Evolutionary conservation across 2,329 filamentous ascomycete genomes (phyloP).

Genomic region (Ophiostoma montium): DNA sequence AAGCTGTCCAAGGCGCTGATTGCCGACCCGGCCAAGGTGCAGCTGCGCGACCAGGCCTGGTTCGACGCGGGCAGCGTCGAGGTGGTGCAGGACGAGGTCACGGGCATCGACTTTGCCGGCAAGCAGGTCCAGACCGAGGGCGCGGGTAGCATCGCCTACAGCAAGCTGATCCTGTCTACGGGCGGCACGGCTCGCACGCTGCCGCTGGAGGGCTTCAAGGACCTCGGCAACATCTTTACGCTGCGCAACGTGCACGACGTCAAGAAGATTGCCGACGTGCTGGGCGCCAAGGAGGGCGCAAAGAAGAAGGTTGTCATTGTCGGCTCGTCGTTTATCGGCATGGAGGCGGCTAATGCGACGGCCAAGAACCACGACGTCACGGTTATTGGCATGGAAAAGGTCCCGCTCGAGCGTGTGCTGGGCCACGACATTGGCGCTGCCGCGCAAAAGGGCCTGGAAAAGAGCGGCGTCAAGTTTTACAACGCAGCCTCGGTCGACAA

Average conservation of each 20-base stretch:
- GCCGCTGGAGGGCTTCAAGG: constrained; percentile 74
- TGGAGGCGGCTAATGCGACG: constrained; percentile 86
- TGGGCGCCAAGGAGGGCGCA: constrained; percentile 49
- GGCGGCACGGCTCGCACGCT: constrained; percentile 66
- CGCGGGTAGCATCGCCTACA: constrained; percentile 59
- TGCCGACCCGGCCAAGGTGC: constrained; percentile 64
- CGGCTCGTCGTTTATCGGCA: constrained; percentile 91
- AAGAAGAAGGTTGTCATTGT: constrained; percentile 81
- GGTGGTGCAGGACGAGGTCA: constrained; percentile 51
- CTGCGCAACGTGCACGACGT: constrained; percentile 66
- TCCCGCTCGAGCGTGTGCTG: constrained; percentile 75
- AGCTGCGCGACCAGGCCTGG: constrained; percentile 63
- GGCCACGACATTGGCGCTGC: constrained; percentile 68
- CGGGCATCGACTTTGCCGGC: constrained; percentile 57
- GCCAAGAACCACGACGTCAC: constrained; percentile 69
- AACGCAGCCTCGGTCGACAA: constrained; percentile 71
- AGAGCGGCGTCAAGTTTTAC: constrained; percentile 78
- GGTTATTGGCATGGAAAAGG: constrained; percentile 76
- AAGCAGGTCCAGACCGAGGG: constrained; percentile 62
- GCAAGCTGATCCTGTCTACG: constrained; percentile 80
- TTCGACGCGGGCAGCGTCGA: constrained; percentile 50
- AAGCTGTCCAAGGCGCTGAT: constrained; percentile 92
- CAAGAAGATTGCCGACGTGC: constrained; percentile 61
- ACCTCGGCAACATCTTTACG: constrained; percentile 74
- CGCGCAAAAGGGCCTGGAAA: constrained; percentile 66